Evolutionary conservation across 2,329 filamentous ascomycete genomes (phyloP).

Genomic region (Penicillium sp.): DNA sequence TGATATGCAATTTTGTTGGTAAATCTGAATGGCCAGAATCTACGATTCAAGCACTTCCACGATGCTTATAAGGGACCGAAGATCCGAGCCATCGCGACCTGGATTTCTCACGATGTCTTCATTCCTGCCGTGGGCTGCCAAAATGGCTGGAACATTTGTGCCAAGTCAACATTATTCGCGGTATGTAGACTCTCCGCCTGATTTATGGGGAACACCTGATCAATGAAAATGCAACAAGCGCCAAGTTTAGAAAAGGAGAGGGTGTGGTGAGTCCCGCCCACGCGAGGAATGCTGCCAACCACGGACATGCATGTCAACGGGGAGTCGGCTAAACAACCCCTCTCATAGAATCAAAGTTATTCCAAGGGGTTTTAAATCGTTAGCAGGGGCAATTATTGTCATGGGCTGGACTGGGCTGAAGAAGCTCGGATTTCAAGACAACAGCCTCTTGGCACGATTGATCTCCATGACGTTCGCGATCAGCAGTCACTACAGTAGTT

Average conservation of each 20-base stretch:
- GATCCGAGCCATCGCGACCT: not conserved
- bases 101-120: conserved; percentile 11
- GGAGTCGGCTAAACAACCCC: not conserved
- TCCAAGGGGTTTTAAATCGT: not conserved
- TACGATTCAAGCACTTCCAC: not conserved
- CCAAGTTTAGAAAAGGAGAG: not conserved
- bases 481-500: no score
- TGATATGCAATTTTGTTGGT: not conserved
- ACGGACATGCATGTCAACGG: conserved; percentile 7
- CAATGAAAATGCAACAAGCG: not conserved
- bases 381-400: not conserved
- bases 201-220: not conserved
- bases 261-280: not conserved
- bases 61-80: conserved; percentile 15
- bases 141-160: not conserved
- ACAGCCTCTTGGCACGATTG: not conserved
- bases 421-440: not conserved
- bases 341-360: not conserved
- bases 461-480: not conserved
- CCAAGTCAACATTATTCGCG: not conserved
- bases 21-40: not conserved
- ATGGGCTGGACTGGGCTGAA: not conserved
- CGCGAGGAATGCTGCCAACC: conserved; percentile 22
- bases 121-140: conserved; percentile 23
- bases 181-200: not conserved